Conservation (phyloP, 2,329 filamentous ascomycete species). For the Colletotrichum kahawae region DNA sequence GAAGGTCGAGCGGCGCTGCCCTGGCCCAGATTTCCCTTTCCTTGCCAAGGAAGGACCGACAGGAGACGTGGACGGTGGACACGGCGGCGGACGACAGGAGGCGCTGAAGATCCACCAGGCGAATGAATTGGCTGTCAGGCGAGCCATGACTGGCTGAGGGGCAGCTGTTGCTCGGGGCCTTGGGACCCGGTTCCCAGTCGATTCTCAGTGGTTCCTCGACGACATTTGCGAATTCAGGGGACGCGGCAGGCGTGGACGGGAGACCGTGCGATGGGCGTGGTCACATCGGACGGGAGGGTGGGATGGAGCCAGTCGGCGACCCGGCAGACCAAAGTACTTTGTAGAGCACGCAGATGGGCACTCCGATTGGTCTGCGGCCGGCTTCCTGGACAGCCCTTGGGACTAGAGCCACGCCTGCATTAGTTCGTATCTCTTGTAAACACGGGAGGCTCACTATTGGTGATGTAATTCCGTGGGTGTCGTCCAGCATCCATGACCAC, state of each 20-base stretch:
- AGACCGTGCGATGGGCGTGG: slow-evolving; percentile 2
- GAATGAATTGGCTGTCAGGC: slow-evolving; percentile 9
- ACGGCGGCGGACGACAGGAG: neutral
- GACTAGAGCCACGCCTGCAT: neutral
- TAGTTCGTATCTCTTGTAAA: neutral
- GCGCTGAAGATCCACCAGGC: neutral
- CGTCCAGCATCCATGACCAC: neutral
- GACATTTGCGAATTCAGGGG: slow-evolving; percentile 1
- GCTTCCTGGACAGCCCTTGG: too few species aligned
- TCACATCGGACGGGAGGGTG: neutral
- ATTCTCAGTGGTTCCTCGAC: neutral
- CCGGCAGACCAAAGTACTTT: neutral
- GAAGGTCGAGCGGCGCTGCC: neutral
- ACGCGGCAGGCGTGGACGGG: neutral
- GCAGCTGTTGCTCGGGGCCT: neutral
- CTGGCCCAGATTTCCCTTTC: slow-evolving; percentile 7
- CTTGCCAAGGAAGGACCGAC: slow-evolving; percentile 21
- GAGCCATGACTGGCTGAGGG: neutral
- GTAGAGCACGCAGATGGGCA: neutral
- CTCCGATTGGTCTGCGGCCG: neutral
- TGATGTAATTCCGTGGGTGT: slow-evolving; percentile 12
- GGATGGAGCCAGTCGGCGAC: slow-evolving; percentile 5
- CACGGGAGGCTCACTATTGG: neutral
- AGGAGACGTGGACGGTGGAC: slow-evolving; percentile 18
- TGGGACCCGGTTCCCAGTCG: neutral